Base-by-base conservation (phyloP, 2,329 filamentous ascomycete genomes). In the Botryotinia convoluta region DNA sequence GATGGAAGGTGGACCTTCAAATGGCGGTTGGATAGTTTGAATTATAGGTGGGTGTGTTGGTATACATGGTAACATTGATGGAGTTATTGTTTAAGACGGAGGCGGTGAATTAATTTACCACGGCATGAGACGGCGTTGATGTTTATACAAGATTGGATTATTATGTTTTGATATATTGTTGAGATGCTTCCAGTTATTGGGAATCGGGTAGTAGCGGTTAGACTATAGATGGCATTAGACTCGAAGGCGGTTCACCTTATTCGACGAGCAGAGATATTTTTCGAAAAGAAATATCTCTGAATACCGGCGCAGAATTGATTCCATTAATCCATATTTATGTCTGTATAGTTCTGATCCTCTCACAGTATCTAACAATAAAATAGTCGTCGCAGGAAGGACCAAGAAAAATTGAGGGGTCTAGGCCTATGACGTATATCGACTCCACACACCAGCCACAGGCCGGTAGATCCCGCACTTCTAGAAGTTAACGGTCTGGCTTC, bases 61-160 rank as follows among this genome's bases (percentile, higher is more conserved):
- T 57, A 4, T 3, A 4, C 54, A 57, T 57, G n/a, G 16, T 57
- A 20, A 1, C 16, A 57, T 57, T 8, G 8, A 20, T 57, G 54
- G 54, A 32, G n/a, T 16, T 4, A 1, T 29, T 57, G 6, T 32
- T 32, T 4, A 20, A 1, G 14, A 20, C 1, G 54, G 29, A 20
- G 16, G 2, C 3, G 0, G 32, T 29, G 6, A 3, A 16, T 18
- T 57, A 0, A 32, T 32, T 3, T 32, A 18, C 2, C 14, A 0
- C 0, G 51, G n/a, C 51, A 29, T 57, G 51, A 8, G 6, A 12
- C 0, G 26, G 48, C 48, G 26, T 1, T n/a, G 14, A 29, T 8
- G 14, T 0, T 57, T 57, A 32, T 3, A 51, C 1, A 51, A n/a
- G 16, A 8, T 32, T n/a, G 14, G 51, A 29, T 57, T 18, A 18